Conservation (phyloP, 2,329 filamentous ascomycete species). For the Escovopsis weberi region DNA sequence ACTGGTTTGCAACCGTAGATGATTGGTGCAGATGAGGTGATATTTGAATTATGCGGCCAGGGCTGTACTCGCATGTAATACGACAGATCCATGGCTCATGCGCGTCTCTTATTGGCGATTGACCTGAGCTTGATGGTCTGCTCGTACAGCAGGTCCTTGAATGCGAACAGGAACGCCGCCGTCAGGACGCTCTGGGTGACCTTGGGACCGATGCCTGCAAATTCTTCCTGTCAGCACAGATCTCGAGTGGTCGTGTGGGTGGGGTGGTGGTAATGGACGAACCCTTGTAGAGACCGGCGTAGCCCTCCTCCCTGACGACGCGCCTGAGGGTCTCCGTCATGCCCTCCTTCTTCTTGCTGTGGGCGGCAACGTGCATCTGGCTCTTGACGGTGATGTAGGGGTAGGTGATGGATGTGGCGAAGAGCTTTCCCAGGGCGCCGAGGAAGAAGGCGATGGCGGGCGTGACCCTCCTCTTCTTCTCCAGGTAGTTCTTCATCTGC, state of each 20-base stretch:
- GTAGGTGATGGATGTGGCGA: conserved; percentile 88
- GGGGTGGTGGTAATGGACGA: conserved; percentile 16
- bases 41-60: too few species aligned
- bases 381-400: conserved; percentile 99
- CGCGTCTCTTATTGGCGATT: conserved; percentile 22
- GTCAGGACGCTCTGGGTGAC: conserved; percentile 94
- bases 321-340: conserved; percentile 64
- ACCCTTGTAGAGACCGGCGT: conserved; percentile 85
- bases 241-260: too few species aligned
- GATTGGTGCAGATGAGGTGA: too few species aligned
- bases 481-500: conserved; percentile 85
- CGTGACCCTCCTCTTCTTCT: conserved; percentile 60
- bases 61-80: too few species aligned
- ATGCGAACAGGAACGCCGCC: conserved; percentile 89
- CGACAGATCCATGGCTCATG: too few species aligned
- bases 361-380: conserved; percentile 81
- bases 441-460: conserved; percentile 81
- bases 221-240: too few species aligned
- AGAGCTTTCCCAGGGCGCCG: conserved; percentile 83
- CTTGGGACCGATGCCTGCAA: conserved; percentile 79
- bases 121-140: conserved; percentile 53
- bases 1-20: too few species aligned
- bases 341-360: conserved; percentile 62
- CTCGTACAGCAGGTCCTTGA: conserved; percentile 93
- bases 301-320: conserved; percentile 83